Conservation (phyloP, 441 rosid species). For the Gossypium armourianum region DNA sequence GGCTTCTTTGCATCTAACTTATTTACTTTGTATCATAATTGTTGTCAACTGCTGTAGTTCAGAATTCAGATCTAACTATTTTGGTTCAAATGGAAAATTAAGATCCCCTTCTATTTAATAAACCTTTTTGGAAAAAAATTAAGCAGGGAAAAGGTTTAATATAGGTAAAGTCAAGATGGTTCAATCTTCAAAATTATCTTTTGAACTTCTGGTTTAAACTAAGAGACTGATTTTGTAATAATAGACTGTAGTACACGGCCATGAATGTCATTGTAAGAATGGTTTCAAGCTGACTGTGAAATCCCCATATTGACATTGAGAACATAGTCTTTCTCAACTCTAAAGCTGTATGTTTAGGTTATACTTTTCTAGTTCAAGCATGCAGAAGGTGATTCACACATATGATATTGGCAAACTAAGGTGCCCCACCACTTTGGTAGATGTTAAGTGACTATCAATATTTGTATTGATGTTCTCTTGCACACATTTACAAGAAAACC, state of each 20-base stretch:
- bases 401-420: not conserved
- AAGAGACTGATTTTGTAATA: not conserved
- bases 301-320: not conserved
- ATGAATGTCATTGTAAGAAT: not conserved
- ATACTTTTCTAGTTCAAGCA: too few relatives aligned
- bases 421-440: not conserved
- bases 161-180: not conserved
- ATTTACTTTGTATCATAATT: not conserved
- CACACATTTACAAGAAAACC: not conserved
- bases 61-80: not conserved
- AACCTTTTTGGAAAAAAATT: not conserved
- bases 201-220: not conserved
- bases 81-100: not conserved
- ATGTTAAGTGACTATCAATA: not conserved
- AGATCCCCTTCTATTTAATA: not conserved
- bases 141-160: not conserved
- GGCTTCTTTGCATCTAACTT: not conserved
- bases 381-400: not conserved
- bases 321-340: not conserved
- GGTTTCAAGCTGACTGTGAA: not conserved
- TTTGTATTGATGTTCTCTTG: not conserved
- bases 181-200: not conserved
- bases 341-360: not conserved
- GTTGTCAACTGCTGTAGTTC: not conserved
- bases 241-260: not conserved